phyloP scores from a whole-genome alignment of 108 stramenopile genomes.

The Skeletonema grethae region DNA sequence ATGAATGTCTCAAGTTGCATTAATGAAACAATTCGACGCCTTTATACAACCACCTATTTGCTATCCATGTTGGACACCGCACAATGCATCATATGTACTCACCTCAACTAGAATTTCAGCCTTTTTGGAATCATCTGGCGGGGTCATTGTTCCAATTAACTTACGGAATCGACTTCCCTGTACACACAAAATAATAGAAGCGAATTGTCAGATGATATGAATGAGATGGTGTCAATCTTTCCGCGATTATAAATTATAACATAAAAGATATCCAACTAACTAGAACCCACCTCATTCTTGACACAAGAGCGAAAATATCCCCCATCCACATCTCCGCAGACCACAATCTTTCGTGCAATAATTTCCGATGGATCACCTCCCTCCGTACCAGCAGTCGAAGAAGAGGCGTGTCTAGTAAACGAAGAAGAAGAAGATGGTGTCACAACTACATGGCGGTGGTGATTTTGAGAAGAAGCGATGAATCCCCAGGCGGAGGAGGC shows the following conservation, averaged over 20 bases:
- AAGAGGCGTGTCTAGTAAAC: background rate
- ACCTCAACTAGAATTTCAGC: conserved; percentile 86
- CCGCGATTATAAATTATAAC: too few relatives aligned
- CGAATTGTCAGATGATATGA: background rate
- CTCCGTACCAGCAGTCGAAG: background rate
- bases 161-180: conserved; percentile 75
- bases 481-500: background rate
- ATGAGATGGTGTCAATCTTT: background rate
- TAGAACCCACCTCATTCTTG: conserved; percentile 64
- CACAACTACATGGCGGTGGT: too few relatives aligned
- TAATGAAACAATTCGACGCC: background rate
- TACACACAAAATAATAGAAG: background rate
- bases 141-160: conserved; percentile 79
- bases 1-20: background rate
- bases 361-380: conserved; percentile 48
- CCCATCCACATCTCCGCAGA: conserved; percentile 77
- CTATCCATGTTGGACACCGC: background rate
- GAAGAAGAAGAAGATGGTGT: background rate
- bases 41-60: too few relatives aligned
- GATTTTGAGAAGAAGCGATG: background rate
- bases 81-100: conserved; percentile 10
- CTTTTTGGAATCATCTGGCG: conserved; percentile 59
- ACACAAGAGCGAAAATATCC: conserved; percentile 86
- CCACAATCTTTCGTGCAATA: conserved; percentile 68
- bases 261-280: background rate